Evolutionary conservation across 768 basidiomycete genomes (phyloP), one percentile per base, ranked within the genome.

Genomic region (Suillus clintonianus): DNA sequence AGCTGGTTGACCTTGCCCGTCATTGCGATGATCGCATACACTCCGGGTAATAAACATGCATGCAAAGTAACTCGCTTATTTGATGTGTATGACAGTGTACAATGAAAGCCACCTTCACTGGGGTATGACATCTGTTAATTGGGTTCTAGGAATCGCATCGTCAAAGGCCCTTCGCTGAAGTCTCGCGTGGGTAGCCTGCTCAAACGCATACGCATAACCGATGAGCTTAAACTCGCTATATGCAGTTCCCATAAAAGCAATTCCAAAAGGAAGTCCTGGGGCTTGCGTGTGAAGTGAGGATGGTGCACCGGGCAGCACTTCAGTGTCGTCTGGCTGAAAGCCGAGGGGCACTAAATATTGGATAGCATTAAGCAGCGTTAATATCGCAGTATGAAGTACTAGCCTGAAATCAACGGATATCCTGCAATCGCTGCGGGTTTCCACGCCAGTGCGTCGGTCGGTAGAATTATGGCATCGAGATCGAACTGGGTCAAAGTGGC

Each of bases 191-290:
- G 87, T 89, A 63, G 79, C 79, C 70, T 88, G 86, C 70, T 89
- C 87, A 67, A 84, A 88, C 0, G 86, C 86, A 73, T 80, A 87
- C 5, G 78, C 87, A 61, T 83, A 82, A 0, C 81, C 76, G 59
- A 89, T 79, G 42, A 88, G 74, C n/a, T 80, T 72, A 62, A 81
- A 83, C 59, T 88, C 86, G 22, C 82, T 82, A 70, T 83, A 88
- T 17, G 82, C 85, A 0, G 86, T 86, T 0, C 86, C 85, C 13
- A 86, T 66, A 74, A 88, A 87, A 0, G 83, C 82, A 6, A 87
- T 71, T 0, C 86, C 86, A 61, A 87, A 83, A 0, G 86, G 85
- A 10, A 83, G 79, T 5, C 83, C 83, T 1, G 84, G 75, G 5
- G 67, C 74, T 43, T 61, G 63, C 42, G 69, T 51, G 32, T 53